These are phyloP conservation scores for Xylaria sp. DNA, from an alignment of 495 filamentous ascomycete genomes.

Conservation along the genomic window DNA sequence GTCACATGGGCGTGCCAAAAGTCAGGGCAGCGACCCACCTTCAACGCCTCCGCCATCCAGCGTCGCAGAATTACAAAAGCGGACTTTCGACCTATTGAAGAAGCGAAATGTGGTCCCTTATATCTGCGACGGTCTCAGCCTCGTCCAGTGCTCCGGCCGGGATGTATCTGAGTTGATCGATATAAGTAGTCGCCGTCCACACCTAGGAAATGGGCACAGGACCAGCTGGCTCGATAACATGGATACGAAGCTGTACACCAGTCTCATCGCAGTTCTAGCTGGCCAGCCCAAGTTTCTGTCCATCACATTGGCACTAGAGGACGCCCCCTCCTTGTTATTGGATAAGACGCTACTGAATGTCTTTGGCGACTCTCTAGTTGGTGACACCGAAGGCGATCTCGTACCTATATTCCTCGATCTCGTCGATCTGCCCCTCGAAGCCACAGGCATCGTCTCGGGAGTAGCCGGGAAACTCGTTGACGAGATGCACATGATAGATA, in stretches of 20 bases:
- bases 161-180: slow-evolving; percentile 44
- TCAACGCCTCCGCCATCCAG: slow-evolving; percentile 79
- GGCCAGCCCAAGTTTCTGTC: slow-evolving; percentile 81
- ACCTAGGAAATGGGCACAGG: slow-evolving; percentile 39
- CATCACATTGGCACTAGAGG: slow-evolving; percentile 82
- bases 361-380: slow-evolving; percentile 74
- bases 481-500: slow-evolving; percentile 56
- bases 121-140: slow-evolving; percentile 69
- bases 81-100: slow-evolving; percentile 80
- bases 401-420: slow-evolving; percentile 92
- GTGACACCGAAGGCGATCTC: slow-evolving; percentile 78
- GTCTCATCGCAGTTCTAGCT: slow-evolving; percentile 71
- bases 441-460: slow-evolving; percentile 92
- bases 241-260: slow-evolving; percentile 70
- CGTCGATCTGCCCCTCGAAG: slow-evolving; percentile 79
- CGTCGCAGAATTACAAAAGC: slow-evolving; percentile 76
- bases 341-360: slow-evolving; percentile 74
- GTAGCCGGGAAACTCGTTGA: slow-evolving; percentile 80
- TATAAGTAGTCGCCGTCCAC: slow-evolving; percentile 35
- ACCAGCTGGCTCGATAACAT: slow-evolving; percentile 57
- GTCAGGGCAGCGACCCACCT: slow-evolving; percentile 60
- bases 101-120: slow-evolving; percentile 75
- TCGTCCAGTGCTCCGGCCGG: slow-evolving; percentile 83
- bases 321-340: slow-evolving; percentile 82
- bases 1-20: slow-evolving; percentile 57